Conservation (phyloP, 2,329 filamentous ascomycete species). For the Ascochyta pisi region DNA sequence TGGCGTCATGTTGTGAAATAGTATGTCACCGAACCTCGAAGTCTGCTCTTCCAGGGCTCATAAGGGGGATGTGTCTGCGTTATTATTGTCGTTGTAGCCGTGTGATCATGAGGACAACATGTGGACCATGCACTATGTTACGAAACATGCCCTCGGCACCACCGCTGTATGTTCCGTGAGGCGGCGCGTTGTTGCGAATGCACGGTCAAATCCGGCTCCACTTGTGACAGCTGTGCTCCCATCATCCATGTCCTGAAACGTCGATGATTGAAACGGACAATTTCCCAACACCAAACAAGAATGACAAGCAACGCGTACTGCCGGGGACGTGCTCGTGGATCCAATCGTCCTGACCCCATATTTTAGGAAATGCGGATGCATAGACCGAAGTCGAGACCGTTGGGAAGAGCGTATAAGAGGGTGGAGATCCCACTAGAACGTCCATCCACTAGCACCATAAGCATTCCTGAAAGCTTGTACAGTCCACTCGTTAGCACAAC, state of each 20-base stretch:
- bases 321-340: constrained; percentile 1
- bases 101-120: neutral
- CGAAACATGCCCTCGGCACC: neutral
- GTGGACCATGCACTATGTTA: neutral
- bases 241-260: constrained; percentile 12
- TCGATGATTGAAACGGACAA: constrained; percentile 9
- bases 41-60: too few species aligned
- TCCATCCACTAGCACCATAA: neutral
- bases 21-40: too few species aligned
- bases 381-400: constrained; percentile 1
- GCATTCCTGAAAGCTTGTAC: neutral
- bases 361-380: neutral
- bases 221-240: constrained; percentile 6
- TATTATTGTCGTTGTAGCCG: too few species aligned
- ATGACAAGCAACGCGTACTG: constrained; percentile 8
- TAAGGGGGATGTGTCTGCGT: too few species aligned
- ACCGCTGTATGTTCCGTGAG: neutral
- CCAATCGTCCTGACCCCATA: constrained; percentile 3
- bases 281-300: constrained; percentile 11
- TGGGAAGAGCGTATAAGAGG: constrained; percentile 1
- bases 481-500: neutral
- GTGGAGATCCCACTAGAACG: neutral
- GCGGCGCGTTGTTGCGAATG: neutral
- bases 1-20: too few species aligned
- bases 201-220: constrained; percentile 8